Percentiles rank a stretch among this genome's conserved stretches.
Evolutionary conservation across 768 basidiomycete genomes (phyloP).

Genomic region (Suillus occidentalis): DNA sequence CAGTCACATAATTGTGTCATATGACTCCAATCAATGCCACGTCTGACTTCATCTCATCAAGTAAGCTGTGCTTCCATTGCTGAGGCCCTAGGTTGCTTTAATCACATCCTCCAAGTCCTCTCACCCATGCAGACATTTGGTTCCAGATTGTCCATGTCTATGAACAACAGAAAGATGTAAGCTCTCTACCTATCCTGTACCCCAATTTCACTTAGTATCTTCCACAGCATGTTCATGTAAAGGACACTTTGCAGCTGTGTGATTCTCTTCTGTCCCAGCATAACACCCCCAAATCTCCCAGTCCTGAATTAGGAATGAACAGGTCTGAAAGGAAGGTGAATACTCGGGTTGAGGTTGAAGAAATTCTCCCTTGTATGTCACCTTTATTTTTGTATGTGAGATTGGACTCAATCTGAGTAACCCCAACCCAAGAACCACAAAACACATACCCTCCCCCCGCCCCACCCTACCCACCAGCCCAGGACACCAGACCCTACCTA

Average conservation of each 20-base stretch:
- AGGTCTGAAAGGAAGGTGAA: too few species aligned
- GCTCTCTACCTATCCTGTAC: conserved; percentile 22
- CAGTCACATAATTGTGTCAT: too few species aligned
- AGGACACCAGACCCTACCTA: neutral
- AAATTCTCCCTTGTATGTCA: too few species aligned
- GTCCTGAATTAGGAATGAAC: too few species aligned
- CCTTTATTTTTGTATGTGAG: too few species aligned
- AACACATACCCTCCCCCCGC: neutral
- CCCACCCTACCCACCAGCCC: conserved; percentile 2
- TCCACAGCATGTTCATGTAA: conserved; percentile 78
- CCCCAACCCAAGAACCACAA: neutral
- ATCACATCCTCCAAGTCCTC: conserved; percentile 91
- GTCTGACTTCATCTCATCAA: too few species aligned
- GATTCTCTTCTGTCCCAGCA: too few species aligned
- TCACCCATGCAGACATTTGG: conserved; percentile 98
- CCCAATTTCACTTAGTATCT: conserved; percentile 14
- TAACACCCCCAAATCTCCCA: too few species aligned
- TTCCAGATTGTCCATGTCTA: conserved; percentile 99
- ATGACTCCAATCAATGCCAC: too few species aligned
- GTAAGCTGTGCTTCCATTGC: conserved; percentile 24
- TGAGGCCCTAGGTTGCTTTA: conserved; percentile 89
- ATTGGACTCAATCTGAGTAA: too few species aligned
- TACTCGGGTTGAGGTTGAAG: too few species aligned
- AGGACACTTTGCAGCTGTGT: too few species aligned
- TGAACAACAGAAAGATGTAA: conserved; percentile 95